A percentile compares a stretch with the other conserved stretches of the same genome.
phyloP scores from a whole-genome alignment of 208 protist species.

The Trypanosoma conorhini region DNA sequence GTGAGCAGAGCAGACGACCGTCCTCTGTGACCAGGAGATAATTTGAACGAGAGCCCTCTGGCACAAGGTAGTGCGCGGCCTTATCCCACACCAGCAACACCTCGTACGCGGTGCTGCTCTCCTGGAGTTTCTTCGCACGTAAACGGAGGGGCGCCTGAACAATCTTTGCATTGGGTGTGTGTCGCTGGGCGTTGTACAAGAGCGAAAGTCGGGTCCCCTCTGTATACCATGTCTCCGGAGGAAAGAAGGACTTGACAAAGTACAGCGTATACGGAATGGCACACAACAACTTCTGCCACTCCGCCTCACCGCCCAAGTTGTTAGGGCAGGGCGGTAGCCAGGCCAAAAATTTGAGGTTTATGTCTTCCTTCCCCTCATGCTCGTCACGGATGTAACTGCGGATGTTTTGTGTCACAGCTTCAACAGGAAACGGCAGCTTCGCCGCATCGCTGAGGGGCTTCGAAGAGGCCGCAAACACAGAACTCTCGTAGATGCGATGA shows the following conservation, averaged over 20 bases:
- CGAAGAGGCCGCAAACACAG: neutral
- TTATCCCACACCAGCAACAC: slow-evolving; percentile 61
- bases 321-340: slow-evolving; percentile 38
- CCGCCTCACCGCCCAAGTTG: neutral
- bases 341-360: slow-evolving; percentile 79
- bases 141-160: slow-evolving; percentile 53
- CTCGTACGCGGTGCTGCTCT: slow-evolving; percentile 45
- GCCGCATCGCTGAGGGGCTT: slow-evolving; percentile 12
- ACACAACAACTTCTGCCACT: neutral
- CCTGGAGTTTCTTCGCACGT: slow-evolving; percentile 47
- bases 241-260: slow-evolving; percentile 71
- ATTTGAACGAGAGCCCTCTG: slow-evolving; percentile 85
- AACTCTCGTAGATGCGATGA: slow-evolving; percentile 50
- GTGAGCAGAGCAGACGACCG: slow-evolving; percentile 53
- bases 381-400: slow-evolving; percentile 33
- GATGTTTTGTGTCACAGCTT: slow-evolving; percentile 3
- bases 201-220: slow-evolving; percentile 56
- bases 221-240: slow-evolving; percentile 59
- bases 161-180: slow-evolving; percentile 73
- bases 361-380: slow-evolving; percentile 10
- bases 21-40: slow-evolving; percentile 60
- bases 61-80: slow-evolving; percentile 54
- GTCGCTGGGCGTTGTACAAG: slow-evolving; percentile 61
- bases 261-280: slow-evolving; percentile 44
- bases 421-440: slow-evolving; percentile 18